Base-by-base conservation (phyloP, 306 rosid genomes). In the Vigna mungo region DNA sequence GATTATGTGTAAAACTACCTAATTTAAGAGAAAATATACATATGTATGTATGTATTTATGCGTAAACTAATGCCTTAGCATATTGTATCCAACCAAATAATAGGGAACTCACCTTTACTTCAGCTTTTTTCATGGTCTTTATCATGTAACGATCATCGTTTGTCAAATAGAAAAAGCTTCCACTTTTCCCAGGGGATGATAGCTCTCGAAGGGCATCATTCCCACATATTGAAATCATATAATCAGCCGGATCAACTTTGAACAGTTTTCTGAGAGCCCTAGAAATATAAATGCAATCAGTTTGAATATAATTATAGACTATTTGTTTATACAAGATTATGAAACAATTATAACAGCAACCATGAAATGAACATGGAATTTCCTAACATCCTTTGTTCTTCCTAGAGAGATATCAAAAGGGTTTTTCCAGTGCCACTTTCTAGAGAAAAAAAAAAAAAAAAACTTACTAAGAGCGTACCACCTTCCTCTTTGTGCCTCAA, bases 181-280 rank as follows among this genome's bases (percentile, higher is more conserved):
- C 97, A 53, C 97, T 92, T 86, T 95, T 95, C 58, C 99, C 99
- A 11, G 99, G 99, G 32, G 99, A 92, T 8, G 97, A 90, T 49
- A 95, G 99, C 76, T 92, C 97, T 17, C 99, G 78, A 37, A 95
- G 96, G 17, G 99, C 99, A 3, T 92, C 97, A 72, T 92, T 84
- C 39, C 99, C 99, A 25, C 99, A 95, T 77, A 95, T 86, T 5
- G 99, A 95, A 70, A 95, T 47, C 99, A 95, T 95, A 84, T 92
- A 95, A 83, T 95, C 99, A n/a, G 99, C 99, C 16, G 97, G 89
- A 52, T 95, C 99, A 34, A 95, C 99, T 83, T 90, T 88, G 81
- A 95, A 95, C 84, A 95, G 83, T 78, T 92, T 95, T 87, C 99
- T 85, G 10, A 95, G 97, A 81, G 99, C 87, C 90, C 99, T 92